Conservation (phyloP, 495 filamentous ascomycete genomes). For the Parathielavia appendiculata region DNA sequence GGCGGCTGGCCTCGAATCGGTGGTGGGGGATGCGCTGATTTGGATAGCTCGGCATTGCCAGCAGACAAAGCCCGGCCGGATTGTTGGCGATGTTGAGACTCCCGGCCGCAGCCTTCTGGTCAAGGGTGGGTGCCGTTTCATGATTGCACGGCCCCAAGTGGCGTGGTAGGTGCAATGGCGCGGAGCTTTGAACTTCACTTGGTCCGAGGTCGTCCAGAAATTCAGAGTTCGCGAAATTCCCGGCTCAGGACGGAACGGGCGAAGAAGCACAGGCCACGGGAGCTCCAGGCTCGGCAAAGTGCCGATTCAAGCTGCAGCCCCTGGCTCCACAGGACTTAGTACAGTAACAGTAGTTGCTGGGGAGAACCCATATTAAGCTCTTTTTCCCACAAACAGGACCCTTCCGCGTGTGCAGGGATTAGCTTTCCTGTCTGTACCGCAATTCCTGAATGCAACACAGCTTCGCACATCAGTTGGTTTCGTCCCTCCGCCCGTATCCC, state of each 20-base stretch:
- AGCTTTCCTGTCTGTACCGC: slow-evolving; percentile 4
- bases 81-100: slow-evolving; percentile 5
- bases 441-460: slow-evolving; percentile 4
- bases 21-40: slow-evolving; percentile 49
- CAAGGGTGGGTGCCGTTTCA: slow-evolving; percentile 31
- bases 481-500: neutral
- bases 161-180: slow-evolving; percentile 8
- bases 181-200: neutral
- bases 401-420: neutral
- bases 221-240: slow-evolving; percentile 14
- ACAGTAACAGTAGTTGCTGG: slow-evolving; percentile 5
- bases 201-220: neutral
- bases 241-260: neutral
- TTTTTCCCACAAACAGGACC: neutral
- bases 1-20: slow-evolving; percentile 41
- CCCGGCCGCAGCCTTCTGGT: slow-evolving; percentile 20
- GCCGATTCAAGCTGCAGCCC: neutral
- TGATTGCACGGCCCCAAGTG: slow-evolving; percentile 19
- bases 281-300: neutral
- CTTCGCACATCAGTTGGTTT: slow-evolving; percentile 1
- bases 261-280: neutral
- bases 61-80: slow-evolving; percentile 34
- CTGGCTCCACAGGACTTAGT: neutral
- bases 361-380: neutral
- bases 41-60: slow-evolving; percentile 49